These are phyloP conservation scores for Cyathus striatus DNA, from an alignment of 768 basidiomycete species.

Conservation along the genomic window DNA sequence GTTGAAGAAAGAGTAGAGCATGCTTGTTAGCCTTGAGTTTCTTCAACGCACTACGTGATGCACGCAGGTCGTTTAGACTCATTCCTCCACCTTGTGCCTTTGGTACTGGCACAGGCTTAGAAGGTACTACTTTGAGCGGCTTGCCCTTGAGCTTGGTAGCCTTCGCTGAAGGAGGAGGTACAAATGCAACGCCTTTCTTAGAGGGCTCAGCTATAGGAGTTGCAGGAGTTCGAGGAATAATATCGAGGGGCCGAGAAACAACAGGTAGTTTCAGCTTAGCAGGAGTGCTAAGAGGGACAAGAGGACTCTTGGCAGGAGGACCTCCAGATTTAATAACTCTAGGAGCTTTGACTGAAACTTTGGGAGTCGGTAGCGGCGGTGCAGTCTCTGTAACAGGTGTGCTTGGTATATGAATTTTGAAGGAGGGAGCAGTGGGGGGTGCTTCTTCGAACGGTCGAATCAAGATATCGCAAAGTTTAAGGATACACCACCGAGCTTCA, in stretches of 20 bases:
- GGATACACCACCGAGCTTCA: constrained; percentile 85
- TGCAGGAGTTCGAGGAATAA: constrained; percentile 16
- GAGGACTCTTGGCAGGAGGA: constrained; percentile 33
- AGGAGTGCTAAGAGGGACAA: constrained; percentile 34
- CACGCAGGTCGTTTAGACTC: constrained; percentile 68
- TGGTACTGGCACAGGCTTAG: constrained; percentile 45
- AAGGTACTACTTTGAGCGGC: constrained; percentile 10
- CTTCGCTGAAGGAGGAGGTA: constrained; percentile 22
- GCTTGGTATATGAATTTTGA: constrained; percentile 73
- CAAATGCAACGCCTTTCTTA: constrained; percentile 31
- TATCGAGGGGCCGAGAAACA: constrained; percentile 23
- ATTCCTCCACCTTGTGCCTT: constrained; percentile 79
- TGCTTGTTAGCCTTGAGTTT: constrained; percentile 75
- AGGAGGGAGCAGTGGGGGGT: constrained; percentile 80
- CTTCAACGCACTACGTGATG: constrained; percentile 72
- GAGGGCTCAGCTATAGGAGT: constrained; percentile 25
- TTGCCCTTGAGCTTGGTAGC: constrained; percentile 21
- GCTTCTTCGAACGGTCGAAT: constrained; percentile 81
- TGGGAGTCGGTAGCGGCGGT: constrained; percentile 52
- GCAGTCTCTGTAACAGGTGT: constrained; percentile 65
- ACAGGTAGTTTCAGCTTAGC: constrained; percentile 56
- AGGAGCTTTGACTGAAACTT: constrained; percentile 40
- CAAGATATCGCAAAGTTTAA: constrained; percentile 88
- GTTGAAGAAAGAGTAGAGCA: constrained; percentile 70
- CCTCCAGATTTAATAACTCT: constrained; percentile 31